phyloP scores from a whole-genome alignment of 257 asterid genomes.

The Anisodus tanguticus region DNA sequence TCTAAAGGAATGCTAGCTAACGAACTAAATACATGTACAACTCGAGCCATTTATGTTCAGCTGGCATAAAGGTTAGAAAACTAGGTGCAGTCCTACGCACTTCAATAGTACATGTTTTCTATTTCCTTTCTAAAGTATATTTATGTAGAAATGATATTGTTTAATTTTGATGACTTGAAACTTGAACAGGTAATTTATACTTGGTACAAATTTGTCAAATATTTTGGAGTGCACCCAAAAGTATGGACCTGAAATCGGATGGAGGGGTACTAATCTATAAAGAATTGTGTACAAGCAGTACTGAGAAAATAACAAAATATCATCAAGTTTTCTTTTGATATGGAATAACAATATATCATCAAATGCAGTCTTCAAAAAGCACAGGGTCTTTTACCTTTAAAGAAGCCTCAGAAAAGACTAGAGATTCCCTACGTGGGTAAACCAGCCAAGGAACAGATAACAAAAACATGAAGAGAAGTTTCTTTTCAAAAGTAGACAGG shows the following conservation, averaged over 20 bases:
- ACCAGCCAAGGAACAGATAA: conserved; percentile 1
- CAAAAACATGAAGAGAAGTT: not conserved
- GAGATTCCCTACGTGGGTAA: not conserved
- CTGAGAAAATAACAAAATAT: not conserved
- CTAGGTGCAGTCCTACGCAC: not conserved
- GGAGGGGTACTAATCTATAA: not conserved
- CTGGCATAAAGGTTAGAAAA: conserved; percentile 14
- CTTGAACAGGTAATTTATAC: not conserved
- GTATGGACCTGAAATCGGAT: not conserved
- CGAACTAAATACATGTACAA: conserved; percentile 5
- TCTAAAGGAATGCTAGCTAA: conserved; percentile 20
- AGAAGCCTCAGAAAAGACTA: not conserved
- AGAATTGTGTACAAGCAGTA: not conserved
- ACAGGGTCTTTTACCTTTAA: not conserved
- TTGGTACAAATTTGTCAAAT: not conserved
- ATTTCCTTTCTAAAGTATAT: not conserved
- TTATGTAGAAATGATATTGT: not conserved
- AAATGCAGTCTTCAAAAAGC: not conserved
- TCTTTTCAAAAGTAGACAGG: not conserved
- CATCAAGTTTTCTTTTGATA: not conserved
- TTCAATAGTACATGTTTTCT: not conserved
- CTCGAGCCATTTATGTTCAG: not conserved
- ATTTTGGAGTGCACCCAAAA: not conserved
- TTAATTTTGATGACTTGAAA: not conserved
- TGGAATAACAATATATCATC: not conserved